A percentile compares a stretch with the other conserved stretches of the same genome.
These are phyloP conservation scores for Xanthoconium separans DNA, from an alignment of 1,284 basidiomycete genomes.

Conservation along the genomic window DNA sequence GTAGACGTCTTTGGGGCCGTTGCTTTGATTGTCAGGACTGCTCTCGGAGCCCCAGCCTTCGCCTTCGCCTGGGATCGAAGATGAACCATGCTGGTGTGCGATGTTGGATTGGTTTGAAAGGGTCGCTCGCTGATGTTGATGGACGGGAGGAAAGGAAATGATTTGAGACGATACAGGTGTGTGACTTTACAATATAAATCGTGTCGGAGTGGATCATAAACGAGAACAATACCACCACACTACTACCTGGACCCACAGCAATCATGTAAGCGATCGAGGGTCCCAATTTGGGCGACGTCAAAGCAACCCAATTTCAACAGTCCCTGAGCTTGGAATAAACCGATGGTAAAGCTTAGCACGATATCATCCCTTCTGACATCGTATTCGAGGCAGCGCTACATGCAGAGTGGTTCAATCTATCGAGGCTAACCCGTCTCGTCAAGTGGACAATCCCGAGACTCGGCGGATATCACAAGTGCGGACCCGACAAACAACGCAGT, in stretches of 20 bases:
- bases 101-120: not conserved
- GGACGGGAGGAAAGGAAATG: not conserved
- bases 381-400: too few relatives aligned
- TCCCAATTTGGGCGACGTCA: conserved; percentile 13
- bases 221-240: conserved; percentile 19
- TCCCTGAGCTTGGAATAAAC: too few relatives aligned
- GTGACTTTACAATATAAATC: conserved; percentile 7
- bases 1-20: not conserved
- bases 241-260: conserved; percentile 19
- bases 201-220: conserved; percentile 4
- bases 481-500: too few relatives aligned
- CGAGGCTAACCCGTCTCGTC: too few relatives aligned
- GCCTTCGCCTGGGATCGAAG: conserved; percentile 10
- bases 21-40: not conserved
- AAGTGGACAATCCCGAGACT: not conserved
- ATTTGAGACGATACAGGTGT: not conserved
- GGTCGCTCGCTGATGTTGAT: not conserved
- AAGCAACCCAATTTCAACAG: conserved; percentile 13
- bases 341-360: too few relatives aligned
- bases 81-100: conserved; percentile 6
- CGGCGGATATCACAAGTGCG: not conserved
- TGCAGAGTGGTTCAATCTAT: too few relatives aligned
- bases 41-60: not conserved
- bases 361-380: too few relatives aligned
- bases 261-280: conserved; percentile 13